A percentile compares a stretch with the other conserved stretches of the same genome.
phyloP scores from a whole-genome alignment of 179 eudicot species.

The Nepenthes alata region DNA sequence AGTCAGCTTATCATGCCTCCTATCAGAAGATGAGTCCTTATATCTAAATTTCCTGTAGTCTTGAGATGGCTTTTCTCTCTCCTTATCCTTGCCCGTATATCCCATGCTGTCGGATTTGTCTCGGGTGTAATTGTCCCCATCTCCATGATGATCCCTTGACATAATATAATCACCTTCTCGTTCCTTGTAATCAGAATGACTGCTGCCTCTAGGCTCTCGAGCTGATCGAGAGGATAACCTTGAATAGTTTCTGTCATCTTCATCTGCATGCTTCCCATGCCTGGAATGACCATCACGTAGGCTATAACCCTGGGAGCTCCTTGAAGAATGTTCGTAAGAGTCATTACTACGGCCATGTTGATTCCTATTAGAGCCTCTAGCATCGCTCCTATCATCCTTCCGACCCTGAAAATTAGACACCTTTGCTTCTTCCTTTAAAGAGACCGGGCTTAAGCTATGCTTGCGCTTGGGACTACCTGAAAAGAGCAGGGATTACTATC shows the following conservation, averaged over 20 bases:
- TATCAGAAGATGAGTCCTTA: constrained; percentile 27
- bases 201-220: constrained; percentile 29
- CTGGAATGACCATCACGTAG: constrained; percentile 41
- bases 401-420: constrained; percentile 25
- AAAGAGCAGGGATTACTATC: constrained; percentile 10
- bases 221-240: constrained; percentile 36
- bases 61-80: too few relatives aligned
- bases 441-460: constrained; percentile 28
- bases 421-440: constrained; percentile 26
- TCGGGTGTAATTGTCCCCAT: constrained; percentile 42
- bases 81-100: constrained; percentile 24
- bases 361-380: constrained; percentile 25
- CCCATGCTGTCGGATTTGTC: constrained; percentile 39
- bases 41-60: constrained; percentile 20
- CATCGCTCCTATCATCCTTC: constrained; percentile 39
- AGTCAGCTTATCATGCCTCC: constrained; percentile 24
- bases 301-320: constrained; percentile 28
- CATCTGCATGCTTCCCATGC: constrained; percentile 43
- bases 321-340: constrained; percentile 37
- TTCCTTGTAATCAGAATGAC: constrained; percentile 28
- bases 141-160: constrained; percentile 40
- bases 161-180: constrained; percentile 36
- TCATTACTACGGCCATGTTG: constrained; percentile 35
- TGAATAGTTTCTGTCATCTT: constrained; percentile 38
- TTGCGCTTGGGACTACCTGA: constrained; percentile 43